Evolutionary conservation across 352 stramenopile species (phyloP).

Genomic region (Pythium volutum): DNA sequence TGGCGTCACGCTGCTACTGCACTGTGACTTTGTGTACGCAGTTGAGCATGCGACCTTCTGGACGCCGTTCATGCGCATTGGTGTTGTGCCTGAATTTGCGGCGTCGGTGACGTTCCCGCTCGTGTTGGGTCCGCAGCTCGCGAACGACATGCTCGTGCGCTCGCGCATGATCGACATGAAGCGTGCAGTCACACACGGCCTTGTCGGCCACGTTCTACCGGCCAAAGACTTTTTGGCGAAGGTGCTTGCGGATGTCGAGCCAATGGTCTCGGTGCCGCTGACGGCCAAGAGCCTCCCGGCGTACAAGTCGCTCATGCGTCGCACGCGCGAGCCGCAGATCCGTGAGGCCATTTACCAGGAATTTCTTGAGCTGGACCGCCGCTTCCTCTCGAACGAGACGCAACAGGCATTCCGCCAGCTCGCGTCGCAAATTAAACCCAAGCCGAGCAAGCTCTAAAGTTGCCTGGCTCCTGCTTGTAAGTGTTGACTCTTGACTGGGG

Average conservation of each 20-base stretch:
- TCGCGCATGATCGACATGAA: conserved; percentile 55
- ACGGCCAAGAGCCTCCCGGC: conserved; percentile 49
- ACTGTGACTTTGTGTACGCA: conserved; percentile 71
- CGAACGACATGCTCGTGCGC: conserved; percentile 68
- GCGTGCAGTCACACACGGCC: conserved; percentile 50
- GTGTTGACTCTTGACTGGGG: no score
- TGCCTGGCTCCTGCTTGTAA: no score
- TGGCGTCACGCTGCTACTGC: conserved; percentile 66
- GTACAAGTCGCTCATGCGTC: conserved; percentile 58
- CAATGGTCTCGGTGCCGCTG: conserved; percentile 42
- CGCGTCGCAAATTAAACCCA: conserved; percentile 20
- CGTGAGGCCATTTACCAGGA: conserved; percentile 59
- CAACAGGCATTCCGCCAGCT: conserved; percentile 22
- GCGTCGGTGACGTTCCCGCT: conserved; percentile 75
- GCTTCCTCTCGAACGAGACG: conserved; percentile 46
- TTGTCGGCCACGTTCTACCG: conserved; percentile 55
- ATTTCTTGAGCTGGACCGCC: conserved; percentile 64
- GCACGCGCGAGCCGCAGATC: conserved; percentile 45
- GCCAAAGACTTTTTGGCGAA: conserved; percentile 40
- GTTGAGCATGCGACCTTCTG: conserved; percentile 63
- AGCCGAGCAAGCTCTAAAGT: conserved; percentile 26
- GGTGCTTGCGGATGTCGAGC: conserved; percentile 43
- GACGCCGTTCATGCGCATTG: conserved; percentile 83
- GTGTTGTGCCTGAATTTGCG: conserved; percentile 83
- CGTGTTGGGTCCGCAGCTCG: conserved; percentile 51